phyloP scores from a whole-genome alignment of 148 eudicot genomes.

The Chenopodium suecicum region DNA sequence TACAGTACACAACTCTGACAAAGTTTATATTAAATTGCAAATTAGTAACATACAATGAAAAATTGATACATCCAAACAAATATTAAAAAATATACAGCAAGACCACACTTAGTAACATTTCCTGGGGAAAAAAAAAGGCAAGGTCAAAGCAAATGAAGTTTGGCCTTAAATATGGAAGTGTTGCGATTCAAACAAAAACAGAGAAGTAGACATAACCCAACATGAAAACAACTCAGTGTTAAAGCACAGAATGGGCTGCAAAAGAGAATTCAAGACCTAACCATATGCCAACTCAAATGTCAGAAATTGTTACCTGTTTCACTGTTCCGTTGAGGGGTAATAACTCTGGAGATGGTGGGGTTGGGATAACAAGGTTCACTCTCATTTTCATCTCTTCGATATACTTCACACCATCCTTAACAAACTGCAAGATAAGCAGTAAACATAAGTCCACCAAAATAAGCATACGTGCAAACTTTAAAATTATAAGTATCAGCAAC shows the following conservation, averaged over 20 bases:
- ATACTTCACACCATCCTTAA: conserved; percentile 49
- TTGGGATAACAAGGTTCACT: conserved; percentile 59
- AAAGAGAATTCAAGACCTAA: background rate
- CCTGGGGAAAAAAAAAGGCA: too few relatives aligned
- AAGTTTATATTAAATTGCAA: too few relatives aligned
- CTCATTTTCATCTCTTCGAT: conserved; percentile 80
- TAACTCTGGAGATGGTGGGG: conserved; percentile 53
- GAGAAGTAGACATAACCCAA: too few relatives aligned
- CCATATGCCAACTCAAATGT: conserved; percentile 18
- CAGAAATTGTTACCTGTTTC: conserved; percentile 38
- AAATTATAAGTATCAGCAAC: conserved; percentile 1
- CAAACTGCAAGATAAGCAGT: conserved; percentile 13
- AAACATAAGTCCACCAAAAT: background rate
- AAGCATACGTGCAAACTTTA: background rate
- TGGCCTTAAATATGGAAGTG: too few relatives aligned
- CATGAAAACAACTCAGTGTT: background rate
- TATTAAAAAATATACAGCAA: too few relatives aligned
- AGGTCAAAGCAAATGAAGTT: too few relatives aligned
- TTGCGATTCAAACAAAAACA: too few relatives aligned
- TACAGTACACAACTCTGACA: too few relatives aligned
- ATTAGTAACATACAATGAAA: too few relatives aligned
- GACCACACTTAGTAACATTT: too few relatives aligned
- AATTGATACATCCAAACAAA: too few relatives aligned
- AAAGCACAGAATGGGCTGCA: conserved; percentile 13
- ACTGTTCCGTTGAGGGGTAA: conserved; percentile 46